Conservation (phyloP, 768 basidiomycete species). For the Rhizopogon salebrosus region DNA sequence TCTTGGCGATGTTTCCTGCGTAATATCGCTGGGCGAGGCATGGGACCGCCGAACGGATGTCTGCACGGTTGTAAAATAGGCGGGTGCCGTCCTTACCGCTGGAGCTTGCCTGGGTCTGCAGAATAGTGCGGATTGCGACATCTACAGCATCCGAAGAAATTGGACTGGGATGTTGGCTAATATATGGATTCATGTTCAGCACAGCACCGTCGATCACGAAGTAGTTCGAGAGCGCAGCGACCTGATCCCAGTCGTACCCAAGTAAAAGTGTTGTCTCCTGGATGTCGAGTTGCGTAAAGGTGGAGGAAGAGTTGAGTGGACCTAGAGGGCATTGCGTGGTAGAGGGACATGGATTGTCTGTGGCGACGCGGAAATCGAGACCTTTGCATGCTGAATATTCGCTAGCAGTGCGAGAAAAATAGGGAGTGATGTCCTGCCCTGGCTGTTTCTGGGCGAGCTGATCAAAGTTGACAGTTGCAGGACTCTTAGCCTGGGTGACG, state of each 20-base stretch:
- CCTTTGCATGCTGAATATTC: slow-evolving; percentile 62
- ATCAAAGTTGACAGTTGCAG: slow-evolving; percentile 52
- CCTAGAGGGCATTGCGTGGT: slow-evolving; percentile 63
- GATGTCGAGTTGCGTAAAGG: slow-evolving; percentile 58
- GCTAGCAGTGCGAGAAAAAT: slow-evolving; percentile 69
- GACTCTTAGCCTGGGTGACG: slow-evolving; percentile 44
- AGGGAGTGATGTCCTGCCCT: slow-evolving; percentile 87
- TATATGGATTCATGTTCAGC: slow-evolving; percentile 87
- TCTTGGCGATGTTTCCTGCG: slow-evolving; percentile 94
- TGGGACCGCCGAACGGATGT: slow-evolving; percentile 61
- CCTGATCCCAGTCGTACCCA: slow-evolving; percentile 91
- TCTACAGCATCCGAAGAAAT: slow-evolving; percentile 78
- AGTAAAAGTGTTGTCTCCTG: slow-evolving; percentile 61
- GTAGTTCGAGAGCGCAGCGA: slow-evolving; percentile 64
- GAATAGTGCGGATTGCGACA: slow-evolving; percentile 69
- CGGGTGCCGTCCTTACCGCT: slow-evolving; percentile 89
- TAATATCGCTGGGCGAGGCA: slow-evolving; percentile 85
- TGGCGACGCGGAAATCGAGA: slow-evolving; percentile 61
- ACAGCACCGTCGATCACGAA: slow-evolving; percentile 92
- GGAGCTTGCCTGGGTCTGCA: slow-evolving; percentile 39
- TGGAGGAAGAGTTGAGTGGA: slow-evolving; percentile 48
- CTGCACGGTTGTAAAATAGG: slow-evolving; percentile 69
- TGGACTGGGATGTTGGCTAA: slow-evolving; percentile 61
- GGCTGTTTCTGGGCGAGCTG: slow-evolving; percentile 48
- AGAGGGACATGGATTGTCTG: slow-evolving; percentile 65